These are phyloP conservation scores for Goffeauzyma gilvescens DNA, from an alignment of 768 basidiomycete genomes.

Conservation along the genomic window DNA sequence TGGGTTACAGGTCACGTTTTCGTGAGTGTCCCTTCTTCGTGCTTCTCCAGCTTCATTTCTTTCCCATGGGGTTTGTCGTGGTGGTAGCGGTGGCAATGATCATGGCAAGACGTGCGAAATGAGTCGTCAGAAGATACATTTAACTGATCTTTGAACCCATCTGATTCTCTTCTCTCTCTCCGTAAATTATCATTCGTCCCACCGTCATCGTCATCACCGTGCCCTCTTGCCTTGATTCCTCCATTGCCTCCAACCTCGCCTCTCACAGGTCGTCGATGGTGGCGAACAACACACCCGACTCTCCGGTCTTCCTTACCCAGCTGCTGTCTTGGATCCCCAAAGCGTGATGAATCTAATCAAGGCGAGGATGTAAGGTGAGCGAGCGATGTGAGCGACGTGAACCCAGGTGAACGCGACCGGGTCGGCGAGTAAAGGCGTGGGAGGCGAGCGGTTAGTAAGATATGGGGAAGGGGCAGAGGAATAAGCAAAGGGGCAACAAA, in stretches of 20 bases:
- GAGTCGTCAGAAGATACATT: not conserved
- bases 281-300: slow-evolving; percentile 22
- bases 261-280: slow-evolving; percentile 28
- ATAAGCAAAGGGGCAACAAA: too few relatives aligned
- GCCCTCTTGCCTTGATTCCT: not conserved
- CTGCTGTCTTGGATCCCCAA: slow-evolving; percentile 24
- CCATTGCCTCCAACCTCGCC: slow-evolving; percentile 7
- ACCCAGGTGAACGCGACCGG: too few relatives aligned
- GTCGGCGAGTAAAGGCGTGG: too few relatives aligned
- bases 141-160: not conserved
- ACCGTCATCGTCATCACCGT: too few relatives aligned
- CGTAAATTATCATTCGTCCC: too few relatives aligned
- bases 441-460: too few relatives aligned
- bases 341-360: slow-evolving; percentile 16
- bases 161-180: not conserved
- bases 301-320: slow-evolving; percentile 21
- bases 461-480: too few relatives aligned
- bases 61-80: not conserved
- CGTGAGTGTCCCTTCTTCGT: too few relatives aligned
- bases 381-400: too few relatives aligned
- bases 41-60: too few relatives aligned
- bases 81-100: not conserved
- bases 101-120: not conserved
- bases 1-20: slow-evolving; percentile 62
- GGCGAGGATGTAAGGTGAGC: slow-evolving; percentile 20